Base-by-base conservation (phyloP, 2,329 filamentous ascomycete genomes). In the Pleoardoris graminearum region DNA sequence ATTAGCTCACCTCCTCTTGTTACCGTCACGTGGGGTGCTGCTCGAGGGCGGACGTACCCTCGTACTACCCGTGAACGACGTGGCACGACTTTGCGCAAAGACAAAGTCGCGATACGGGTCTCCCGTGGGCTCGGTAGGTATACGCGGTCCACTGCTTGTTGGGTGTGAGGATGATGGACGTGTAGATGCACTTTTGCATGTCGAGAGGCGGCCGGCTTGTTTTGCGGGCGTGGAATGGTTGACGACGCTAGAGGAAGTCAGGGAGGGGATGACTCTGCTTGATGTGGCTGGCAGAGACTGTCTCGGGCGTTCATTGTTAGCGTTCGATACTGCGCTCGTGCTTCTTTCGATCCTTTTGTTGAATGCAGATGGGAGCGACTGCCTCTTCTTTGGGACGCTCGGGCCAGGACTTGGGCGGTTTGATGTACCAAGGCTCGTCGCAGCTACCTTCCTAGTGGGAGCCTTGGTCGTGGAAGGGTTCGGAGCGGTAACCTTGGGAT, bases 21-120 rank as follows among this genome's bases (percentile, higher is more conserved):
- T 22, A 2, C 21, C 7, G n/a, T 37, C 16, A 22, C n/a, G 11
- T 16, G 19, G 3, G n/a, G 2, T 22, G 12, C 22, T 17, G 17
- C 25, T 30, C 7, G 32, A 16, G 43, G 37, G 23, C 14, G 54
- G 11, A 63, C 63, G 63, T 57, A 68, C 67, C 29, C 45, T 38
- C 1, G 47, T 61, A 37, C 56, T 66, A 4, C 62, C 67, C 0
- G 61, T 69, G 11, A 50, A 54, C 1, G 59, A 60, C 1, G 60
- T 65, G 21, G 45, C 29, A 5, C 58, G 54, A 33, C 56, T 43
- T 11, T 54, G 36, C 2, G 53, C 58, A 30, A 55, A 57, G 16
- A 51, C 19, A 32, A 54, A 69, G 43, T 68, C 61, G 21, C 60
- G 59, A 14, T 52, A 67, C 10, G 45, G 46, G 21, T 69, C 64